Evolutionary conservation across 208 protist genomes (phyloP).

Genomic region (Leishmania aethiopica): DNA sequence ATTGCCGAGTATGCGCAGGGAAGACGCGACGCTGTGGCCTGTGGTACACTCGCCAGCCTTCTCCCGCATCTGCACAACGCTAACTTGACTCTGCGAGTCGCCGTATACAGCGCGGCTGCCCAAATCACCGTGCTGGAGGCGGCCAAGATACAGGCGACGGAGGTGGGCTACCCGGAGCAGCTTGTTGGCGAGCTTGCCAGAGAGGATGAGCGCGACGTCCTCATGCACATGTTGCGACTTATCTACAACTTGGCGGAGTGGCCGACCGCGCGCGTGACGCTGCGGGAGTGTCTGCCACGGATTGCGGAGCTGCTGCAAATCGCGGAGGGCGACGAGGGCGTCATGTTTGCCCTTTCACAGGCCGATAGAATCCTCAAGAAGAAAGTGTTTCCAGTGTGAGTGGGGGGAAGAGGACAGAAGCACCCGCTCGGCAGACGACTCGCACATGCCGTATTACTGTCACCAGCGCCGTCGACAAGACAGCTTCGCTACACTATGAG

Average conservation of each 20-base stretch:
- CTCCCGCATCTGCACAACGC: constrained; percentile 54
- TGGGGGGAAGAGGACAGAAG: not conserved
- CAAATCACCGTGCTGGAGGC: constrained; percentile 81
- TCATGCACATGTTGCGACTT: constrained; percentile 68
- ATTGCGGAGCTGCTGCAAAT: constrained; percentile 42
- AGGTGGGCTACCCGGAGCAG: constrained; percentile 35
- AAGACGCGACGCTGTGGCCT: constrained; percentile 53
- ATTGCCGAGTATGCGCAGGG: constrained; percentile 58
- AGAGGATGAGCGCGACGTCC: constrained; percentile 85
- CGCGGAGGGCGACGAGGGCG: constrained; percentile 41
- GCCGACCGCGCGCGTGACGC: constrained; percentile 46
- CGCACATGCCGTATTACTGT: not conserved
- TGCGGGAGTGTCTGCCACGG: constrained; percentile 45
- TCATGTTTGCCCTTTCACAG: constrained; percentile 28
- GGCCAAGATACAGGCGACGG: constrained; percentile 72
- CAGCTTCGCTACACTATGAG: not conserved
- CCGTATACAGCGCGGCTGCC: constrained; percentile 60
- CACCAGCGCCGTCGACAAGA: not conserved
- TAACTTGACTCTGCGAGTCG: constrained; percentile 71
- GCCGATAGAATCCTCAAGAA: constrained; percentile 34
- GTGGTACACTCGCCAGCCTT: constrained; percentile 48
- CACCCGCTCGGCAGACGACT: not conserved
- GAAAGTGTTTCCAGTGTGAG: constrained; percentile 6
- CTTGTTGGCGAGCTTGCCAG: constrained; percentile 40
- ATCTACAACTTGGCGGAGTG: constrained; percentile 74